Evolutionary conservation across 176 grass and related monocot species (phyloP).

Genomic region (Poa pratensis): DNA sequence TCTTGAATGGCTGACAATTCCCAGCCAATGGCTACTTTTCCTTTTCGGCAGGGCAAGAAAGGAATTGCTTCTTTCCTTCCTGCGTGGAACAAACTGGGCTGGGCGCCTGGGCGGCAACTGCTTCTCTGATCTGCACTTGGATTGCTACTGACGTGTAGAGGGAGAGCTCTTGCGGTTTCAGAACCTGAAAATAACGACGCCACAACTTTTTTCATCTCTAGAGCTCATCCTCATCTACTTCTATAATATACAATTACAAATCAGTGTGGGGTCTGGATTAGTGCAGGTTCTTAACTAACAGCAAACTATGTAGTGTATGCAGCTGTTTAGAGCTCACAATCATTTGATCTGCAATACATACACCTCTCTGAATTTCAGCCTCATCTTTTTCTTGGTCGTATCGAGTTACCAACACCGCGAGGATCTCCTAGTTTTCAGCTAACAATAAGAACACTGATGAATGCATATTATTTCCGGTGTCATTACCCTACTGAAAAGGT

Average conservation of each 20-base stretch:
- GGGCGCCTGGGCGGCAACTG: background rate
- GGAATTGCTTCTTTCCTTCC: background rate
- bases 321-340: background rate
- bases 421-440: background rate
- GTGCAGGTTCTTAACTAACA: background rate
- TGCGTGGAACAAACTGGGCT: background rate
- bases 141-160: too few relatives aligned
- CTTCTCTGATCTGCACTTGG: background rate
- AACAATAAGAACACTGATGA: background rate
- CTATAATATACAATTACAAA: background rate
- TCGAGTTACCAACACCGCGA: background rate
- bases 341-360: background rate
- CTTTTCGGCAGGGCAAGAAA: background rate
- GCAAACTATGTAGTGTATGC: background rate
- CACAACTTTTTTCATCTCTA: background rate
- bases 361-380: background rate
- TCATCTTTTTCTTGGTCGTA: background rate
- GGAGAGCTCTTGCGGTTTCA: background rate
- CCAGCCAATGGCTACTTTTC: background rate
- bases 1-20: background rate
- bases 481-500: background rate
- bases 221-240: background rate
- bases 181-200: background rate
- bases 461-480: background rate
- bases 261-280: background rate